phyloP scores from a whole-genome alignment of 495 filamentous ascomycete species.

The Pyronema domesticum region DNA sequence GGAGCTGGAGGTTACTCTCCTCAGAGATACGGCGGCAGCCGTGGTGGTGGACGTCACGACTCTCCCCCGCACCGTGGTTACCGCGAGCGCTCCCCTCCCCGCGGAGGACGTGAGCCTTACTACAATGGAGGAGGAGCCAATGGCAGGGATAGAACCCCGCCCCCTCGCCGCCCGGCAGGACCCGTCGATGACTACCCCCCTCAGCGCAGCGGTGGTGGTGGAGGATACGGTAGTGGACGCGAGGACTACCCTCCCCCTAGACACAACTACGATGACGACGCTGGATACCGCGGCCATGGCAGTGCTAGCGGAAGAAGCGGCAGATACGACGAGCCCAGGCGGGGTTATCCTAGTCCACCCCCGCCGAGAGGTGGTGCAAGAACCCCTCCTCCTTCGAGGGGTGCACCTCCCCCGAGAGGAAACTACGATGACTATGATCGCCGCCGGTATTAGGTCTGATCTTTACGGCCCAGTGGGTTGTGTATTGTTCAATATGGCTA shows the following conservation, averaged over 20 bases:
- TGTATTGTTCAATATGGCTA: neutral
- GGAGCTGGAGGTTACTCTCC: constrained; percentile 3
- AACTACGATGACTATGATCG: constrained; percentile 23
- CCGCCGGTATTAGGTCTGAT: constrained; percentile 21
- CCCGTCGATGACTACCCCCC: constrained; percentile 19
- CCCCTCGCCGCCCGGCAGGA: constrained; percentile 13
- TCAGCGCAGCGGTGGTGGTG: constrained; percentile 10
- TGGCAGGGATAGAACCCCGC: constrained; percentile 20
- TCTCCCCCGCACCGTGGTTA: constrained; percentile 24
- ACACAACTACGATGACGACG: constrained; percentile 17
- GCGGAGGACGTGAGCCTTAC: constrained; percentile 16
- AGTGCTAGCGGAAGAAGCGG: constrained; percentile 14
- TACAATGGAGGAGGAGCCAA: constrained; percentile 15
- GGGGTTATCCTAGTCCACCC: constrained; percentile 4
- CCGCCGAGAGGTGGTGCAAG: constrained; percentile 3
- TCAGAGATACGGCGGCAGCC: neutral
- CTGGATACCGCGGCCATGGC: constrained; percentile 14
- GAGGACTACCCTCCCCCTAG: constrained; percentile 23
- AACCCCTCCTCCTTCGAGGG: constrained; percentile 15
- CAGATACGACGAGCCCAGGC: constrained; percentile 20
- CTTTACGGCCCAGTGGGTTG: constrained; percentile 4
- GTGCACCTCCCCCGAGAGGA: constrained; percentile 14
- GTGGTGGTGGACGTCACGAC: constrained; percentile 16
- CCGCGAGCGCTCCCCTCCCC: constrained; percentile 23
- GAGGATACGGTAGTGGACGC: constrained; percentile 15